Conservation (phyloP, 768 basidiomycete genomes). For the Lactarius pseudohatsudake region DNA sequence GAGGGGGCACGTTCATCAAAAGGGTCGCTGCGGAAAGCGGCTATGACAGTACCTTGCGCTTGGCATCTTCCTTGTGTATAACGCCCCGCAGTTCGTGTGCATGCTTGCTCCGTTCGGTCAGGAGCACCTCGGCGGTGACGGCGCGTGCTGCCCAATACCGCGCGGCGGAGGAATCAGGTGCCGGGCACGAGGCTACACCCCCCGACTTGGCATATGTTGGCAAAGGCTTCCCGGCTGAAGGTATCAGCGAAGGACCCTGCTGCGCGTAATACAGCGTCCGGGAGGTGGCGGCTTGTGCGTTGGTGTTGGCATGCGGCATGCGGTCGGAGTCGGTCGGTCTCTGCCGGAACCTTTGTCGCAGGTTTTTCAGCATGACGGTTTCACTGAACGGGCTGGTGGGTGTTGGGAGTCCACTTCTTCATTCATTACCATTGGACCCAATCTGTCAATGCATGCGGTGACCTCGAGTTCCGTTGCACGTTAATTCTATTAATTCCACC, state of each 20-base stretch:
- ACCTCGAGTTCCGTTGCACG: neutral
- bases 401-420: neutral
- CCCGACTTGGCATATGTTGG: neutral
- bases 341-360: neutral
- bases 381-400: neutral
- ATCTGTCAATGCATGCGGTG: neutral
- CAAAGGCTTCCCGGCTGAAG: neutral
- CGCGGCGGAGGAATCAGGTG: conserved; percentile 36
- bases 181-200: neutral
- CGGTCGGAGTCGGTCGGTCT: neutral
- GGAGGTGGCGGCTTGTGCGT: neutral
- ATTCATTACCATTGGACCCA: neutral
- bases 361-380: neutral
- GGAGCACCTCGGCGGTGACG: conserved; percentile 59
- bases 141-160: conserved; percentile 73
- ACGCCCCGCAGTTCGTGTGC: conserved; percentile 48
- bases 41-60: conserved; percentile 45
- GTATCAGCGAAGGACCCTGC: neutral
- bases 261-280: conserved; percentile 2
- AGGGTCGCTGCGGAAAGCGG: conserved; percentile 28
- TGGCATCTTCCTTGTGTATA: conserved; percentile 43
- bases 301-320: too few relatives aligned
- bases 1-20: conserved; percentile 40
- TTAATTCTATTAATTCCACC: neutral
- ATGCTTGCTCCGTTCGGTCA: conserved; percentile 50